phyloP scores from a whole-genome alignment of 2,329 filamentous ascomycete species.

The Phaeosphaeria sp. region DNA sequence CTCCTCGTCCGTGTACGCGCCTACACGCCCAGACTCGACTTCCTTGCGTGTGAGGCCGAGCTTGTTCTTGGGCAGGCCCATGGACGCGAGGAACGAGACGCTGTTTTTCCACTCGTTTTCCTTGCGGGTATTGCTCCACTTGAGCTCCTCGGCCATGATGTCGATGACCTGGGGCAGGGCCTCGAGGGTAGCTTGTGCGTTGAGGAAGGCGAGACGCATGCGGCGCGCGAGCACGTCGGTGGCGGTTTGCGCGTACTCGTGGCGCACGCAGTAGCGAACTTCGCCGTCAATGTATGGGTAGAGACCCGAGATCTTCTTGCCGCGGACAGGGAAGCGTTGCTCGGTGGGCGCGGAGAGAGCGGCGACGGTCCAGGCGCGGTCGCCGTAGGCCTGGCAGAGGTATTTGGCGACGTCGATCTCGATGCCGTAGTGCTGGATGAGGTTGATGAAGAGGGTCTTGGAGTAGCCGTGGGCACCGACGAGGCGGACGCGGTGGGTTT shows the following conservation, averaged over 20 bases:
- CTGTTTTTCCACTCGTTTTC: constrained; percentile 82
- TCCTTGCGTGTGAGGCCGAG: constrained; percentile 63
- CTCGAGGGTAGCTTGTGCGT: constrained; percentile 88
- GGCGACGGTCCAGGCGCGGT: constrained; percentile 90
- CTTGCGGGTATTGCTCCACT: constrained; percentile 76
- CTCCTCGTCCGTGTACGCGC: constrained; percentile 56
- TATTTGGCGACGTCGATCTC: constrained; percentile 94
- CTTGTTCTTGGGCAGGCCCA: constrained; percentile 67
- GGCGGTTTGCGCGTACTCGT: constrained; percentile 92
- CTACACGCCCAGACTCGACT: constrained; percentile 61
- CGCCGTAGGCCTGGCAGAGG: constrained; percentile 85
- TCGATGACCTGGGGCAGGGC: constrained; percentile 86
- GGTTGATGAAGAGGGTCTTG: constrained; percentile 91
- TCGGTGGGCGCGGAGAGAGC: constrained; percentile 79
- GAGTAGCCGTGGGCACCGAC: constrained; percentile 87
- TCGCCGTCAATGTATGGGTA: constrained; percentile 95
- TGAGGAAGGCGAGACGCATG: constrained; percentile 86
- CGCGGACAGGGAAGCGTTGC: constrained; percentile 80
- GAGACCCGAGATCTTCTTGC: constrained; percentile 77
- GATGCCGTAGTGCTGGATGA: constrained; percentile 91
- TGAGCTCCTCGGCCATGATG: constrained; percentile 83
- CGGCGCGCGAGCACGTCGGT: constrained; percentile 86
- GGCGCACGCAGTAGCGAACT: constrained; percentile 82
- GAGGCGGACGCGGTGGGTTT: constrained; percentile 82
- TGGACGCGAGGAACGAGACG: constrained; percentile 64